These are phyloP conservation scores for Nitzschia sp. DNA, from an alignment of 108 stramenopile species.

Conservation along the genomic window DNA sequence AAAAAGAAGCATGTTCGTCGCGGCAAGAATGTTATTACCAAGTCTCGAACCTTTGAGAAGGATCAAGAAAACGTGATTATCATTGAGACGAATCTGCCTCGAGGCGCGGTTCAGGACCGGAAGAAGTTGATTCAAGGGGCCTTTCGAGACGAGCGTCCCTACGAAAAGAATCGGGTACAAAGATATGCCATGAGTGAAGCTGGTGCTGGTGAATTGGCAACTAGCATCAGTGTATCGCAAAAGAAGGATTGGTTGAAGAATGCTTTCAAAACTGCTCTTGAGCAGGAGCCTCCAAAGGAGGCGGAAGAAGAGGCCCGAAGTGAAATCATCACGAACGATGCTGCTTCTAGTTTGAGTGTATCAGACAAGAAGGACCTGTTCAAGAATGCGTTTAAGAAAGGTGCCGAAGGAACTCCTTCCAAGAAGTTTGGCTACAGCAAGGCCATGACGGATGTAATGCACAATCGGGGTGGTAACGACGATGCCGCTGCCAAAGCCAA, in stretches of 20 bases:
- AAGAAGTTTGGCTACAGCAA: not conserved
- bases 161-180: not conserved
- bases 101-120: constrained; percentile 34
- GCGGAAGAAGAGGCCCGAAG: constrained; percentile 1
- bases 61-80: constrained; percentile 43
- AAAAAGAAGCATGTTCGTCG: constrained; percentile 61
- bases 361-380: constrained; percentile 75
- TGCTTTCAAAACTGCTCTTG: constrained; percentile 51
- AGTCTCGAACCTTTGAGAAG: constrained; percentile 74
- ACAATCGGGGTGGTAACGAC: constrained; percentile 35
- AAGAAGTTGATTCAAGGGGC: constrained; percentile 38
- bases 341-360: constrained; percentile 49
- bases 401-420: constrained; percentile 1
- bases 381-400: constrained; percentile 62
- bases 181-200: constrained; percentile 39
- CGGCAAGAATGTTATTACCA: constrained; percentile 69
- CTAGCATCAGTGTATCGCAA: constrained; percentile 52
- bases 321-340: constrained; percentile 33
- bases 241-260: constrained; percentile 76
- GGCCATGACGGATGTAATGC: constrained; percentile 36
- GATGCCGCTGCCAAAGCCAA: constrained; percentile 42
- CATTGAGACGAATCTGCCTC: constrained; percentile 40
- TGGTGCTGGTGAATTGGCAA: not conserved
- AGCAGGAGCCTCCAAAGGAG: not conserved
- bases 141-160: constrained; percentile 19